Conservation (phyloP, 495 filamentous ascomycete genomes). For the Penicillium nucicola region DNA sequence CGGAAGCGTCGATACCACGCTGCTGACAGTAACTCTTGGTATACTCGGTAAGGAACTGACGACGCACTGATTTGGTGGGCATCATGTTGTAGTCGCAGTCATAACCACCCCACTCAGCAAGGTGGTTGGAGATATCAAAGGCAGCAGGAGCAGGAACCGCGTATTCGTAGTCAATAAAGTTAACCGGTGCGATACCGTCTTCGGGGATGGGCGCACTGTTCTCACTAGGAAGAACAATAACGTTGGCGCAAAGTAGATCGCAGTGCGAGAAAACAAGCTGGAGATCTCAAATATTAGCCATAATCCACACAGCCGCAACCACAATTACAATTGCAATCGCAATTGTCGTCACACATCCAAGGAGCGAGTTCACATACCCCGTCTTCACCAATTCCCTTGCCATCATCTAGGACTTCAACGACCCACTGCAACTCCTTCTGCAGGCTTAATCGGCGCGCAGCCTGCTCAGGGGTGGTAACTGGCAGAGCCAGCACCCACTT, state of each 20-base stretch:
- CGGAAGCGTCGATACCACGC: conserved; percentile 36
- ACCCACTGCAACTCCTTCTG: conserved; percentile 72
- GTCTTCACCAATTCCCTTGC: conserved; percentile 66
- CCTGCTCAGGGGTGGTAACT: conserved; percentile 61
- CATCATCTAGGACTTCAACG: conserved; percentile 66
- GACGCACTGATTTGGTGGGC: conserved; percentile 72
- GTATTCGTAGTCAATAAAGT: conserved; percentile 98
- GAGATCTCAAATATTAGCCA: conserved; percentile 13
- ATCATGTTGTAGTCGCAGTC: conserved; percentile 86
- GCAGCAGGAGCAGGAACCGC: conserved; percentile 90
- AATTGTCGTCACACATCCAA: neutral
- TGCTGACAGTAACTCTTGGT: conserved; percentile 50
- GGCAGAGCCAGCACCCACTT: conserved; percentile 93
- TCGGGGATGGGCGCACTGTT: conserved; percentile 24
- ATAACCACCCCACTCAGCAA: conserved; percentile 97
- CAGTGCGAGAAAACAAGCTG: conserved; percentile 92
- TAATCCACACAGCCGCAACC: neutral
- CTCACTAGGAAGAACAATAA: conserved; percentile 71
- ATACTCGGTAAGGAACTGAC: conserved; percentile 82
- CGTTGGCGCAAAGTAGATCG: conserved; percentile 91
- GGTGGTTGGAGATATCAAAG: conserved; percentile 99
- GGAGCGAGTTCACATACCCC: conserved; percentile 53
- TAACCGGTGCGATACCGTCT: conserved; percentile 51
- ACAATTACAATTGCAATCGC: neutral
- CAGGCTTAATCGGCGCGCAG: conserved; percentile 59